These are phyloP conservation scores for Neurospora crassa DNA, from an alignment of 2,329 filamentous ascomycete genomes.

Conservation along the genomic window DNA sequence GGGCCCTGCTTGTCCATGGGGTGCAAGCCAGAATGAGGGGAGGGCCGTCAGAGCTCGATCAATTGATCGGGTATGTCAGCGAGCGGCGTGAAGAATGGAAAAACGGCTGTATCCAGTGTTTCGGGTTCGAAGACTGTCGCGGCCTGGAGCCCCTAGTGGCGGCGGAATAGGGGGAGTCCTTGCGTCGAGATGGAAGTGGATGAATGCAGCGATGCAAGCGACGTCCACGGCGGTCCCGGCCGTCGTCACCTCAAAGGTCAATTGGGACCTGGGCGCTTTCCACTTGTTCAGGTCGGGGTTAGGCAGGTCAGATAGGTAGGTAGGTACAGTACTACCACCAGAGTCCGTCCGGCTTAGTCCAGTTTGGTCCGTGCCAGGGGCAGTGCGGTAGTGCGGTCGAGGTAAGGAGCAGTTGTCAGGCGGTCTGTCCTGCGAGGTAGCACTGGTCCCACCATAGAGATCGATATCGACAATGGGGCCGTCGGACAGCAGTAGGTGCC, in stretches of 20 bases:
- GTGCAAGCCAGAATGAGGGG: not conserved
- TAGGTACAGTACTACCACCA: not conserved
- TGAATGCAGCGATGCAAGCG: not conserved
- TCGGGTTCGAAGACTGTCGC: not conserved
- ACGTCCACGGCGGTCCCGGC: not conserved
- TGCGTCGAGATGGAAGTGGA: not conserved
- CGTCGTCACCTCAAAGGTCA: not conserved
- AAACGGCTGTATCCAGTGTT: not conserved
- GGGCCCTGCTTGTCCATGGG: constrained; percentile 8
- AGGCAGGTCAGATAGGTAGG: not conserved
- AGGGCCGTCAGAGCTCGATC: constrained; percentile 1
- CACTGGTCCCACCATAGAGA: not conserved
- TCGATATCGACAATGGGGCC: not conserved
- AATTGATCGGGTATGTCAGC: constrained; percentile 1
- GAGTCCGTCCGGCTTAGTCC: not conserved
- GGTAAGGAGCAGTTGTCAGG: not conserved
- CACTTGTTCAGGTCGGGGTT: not conserved
- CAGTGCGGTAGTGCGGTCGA: not conserved
- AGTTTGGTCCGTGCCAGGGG: not conserved
- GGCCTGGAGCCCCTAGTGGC: not conserved
- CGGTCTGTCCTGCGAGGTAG: not conserved
- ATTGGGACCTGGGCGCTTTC: not conserved
- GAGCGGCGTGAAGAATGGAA: not conserved
- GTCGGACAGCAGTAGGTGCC: not conserved
- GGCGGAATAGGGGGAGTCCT: not conserved